Evolutionary conservation across 805 yeast species (phyloP).

Genomic region (Zygosaccharomyces bailii): DNA sequence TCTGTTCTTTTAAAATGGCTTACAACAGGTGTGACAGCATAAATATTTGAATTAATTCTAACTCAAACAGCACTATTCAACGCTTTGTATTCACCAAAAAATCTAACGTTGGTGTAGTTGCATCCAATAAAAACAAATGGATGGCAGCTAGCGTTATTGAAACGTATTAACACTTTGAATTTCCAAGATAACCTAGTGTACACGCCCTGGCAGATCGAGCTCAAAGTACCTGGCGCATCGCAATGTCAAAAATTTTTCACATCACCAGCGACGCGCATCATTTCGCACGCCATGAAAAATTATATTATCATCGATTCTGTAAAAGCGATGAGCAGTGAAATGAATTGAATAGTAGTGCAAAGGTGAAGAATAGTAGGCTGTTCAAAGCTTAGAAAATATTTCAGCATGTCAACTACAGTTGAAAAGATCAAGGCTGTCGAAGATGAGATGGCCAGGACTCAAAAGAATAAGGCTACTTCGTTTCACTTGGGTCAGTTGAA

Average conservation of each 20-base stretch:
- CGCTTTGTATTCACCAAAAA: background rate
- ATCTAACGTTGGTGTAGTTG: background rate
- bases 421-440: constrained; percentile 83
- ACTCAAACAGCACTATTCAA: background rate
- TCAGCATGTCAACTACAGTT: constrained; percentile 59
- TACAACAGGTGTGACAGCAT: background rate
- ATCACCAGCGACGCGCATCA: constrained; percentile 13
- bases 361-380: background rate
- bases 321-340: background rate
- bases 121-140: constrained; percentile 1
- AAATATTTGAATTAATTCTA: background rate
- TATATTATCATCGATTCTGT: constrained; percentile 9
- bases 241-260: constrained; percentile 17
- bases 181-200: background rate
- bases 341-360: background rate
- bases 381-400: background rate
- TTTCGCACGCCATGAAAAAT: constrained; percentile 5
- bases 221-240: constrained; percentile 7
- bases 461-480: constrained; percentile 95
- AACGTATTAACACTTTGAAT: background rate
- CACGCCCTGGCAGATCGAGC: background rate
- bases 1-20: background rate
- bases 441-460: constrained; percentile 97
- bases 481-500: constrained; percentile 96
- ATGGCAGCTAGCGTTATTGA: background rate